A percentile compares a stretch with the other conserved stretches of the same genome.
Conservation (phyloP, 176 grass and related monocot species). For the Microstegium vimineum region DNA sequence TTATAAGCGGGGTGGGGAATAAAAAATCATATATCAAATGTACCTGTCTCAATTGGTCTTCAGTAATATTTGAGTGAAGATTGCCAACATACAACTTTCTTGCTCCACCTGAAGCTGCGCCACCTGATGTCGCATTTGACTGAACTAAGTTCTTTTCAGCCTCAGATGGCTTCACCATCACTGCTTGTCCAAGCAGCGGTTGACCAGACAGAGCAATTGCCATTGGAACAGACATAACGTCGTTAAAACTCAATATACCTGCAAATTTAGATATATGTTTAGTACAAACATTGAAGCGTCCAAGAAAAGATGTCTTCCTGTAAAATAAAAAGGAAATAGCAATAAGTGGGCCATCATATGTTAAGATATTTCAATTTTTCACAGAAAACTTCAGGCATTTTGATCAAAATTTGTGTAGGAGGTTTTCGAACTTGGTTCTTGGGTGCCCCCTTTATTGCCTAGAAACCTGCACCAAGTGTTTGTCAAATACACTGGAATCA, state of each 20-base stretch:
- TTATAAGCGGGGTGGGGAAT: background rate
- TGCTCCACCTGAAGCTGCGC: constrained; percentile 68
- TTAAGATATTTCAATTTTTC: constrained; percentile 48
- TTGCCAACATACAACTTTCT: constrained; percentile 98
- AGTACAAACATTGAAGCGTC: constrained; percentile 19
- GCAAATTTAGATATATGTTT: constrained; percentile 30
- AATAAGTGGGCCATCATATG: constrained; percentile 54
- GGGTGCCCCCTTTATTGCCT: constrained; percentile 45
- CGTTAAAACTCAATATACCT: constrained; percentile 99
- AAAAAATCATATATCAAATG: constrained; percentile 3
- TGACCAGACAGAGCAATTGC: constrained; percentile 92
- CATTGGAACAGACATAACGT: constrained; percentile 99
- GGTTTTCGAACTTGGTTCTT: constrained; percentile 48
- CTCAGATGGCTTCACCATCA: constrained; percentile 99
- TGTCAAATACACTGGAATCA: constrained; percentile 55
- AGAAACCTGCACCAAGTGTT: constrained; percentile 60
- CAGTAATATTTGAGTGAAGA: constrained; percentile 89
- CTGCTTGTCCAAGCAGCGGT: constrained; percentile 70
- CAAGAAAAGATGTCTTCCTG: constrained; percentile 5
- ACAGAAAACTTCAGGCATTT: constrained; percentile 26
- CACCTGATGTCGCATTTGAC: constrained; percentile 63
- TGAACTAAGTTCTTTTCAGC: constrained; percentile 96
- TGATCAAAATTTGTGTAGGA: constrained; percentile 42
- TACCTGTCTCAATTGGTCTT: constrained; percentile 93
- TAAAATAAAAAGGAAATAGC: constrained; percentile 22